Percentiles rank a stretch among this genome's conserved stretches.
Conservation (phyloP, 768 basidiomycete genomes). For the Rickenella mellea region DNA sequence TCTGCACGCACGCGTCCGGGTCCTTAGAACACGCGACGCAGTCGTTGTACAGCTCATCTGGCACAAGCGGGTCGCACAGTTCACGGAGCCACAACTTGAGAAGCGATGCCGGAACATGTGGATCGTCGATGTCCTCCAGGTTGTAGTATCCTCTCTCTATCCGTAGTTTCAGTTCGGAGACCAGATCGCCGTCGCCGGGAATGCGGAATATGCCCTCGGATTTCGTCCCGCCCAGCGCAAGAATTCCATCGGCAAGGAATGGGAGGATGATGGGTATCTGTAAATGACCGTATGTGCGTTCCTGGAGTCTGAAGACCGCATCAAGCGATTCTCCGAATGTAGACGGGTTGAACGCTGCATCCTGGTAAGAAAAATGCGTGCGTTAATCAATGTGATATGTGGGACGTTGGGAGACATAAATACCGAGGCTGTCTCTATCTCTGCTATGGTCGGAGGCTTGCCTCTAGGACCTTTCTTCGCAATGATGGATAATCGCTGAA, state of each 20-base stretch:
- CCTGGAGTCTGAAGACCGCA: constrained; percentile 74
- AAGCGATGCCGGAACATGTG: constrained; percentile 80
- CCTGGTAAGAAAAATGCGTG: constrained; percentile 29
- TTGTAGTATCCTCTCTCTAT: constrained; percentile 91
- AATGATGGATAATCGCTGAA: constrained; percentile 67
- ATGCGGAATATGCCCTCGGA: constrained; percentile 90
- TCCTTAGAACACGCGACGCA: constrained; percentile 65
- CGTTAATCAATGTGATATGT: neutral
- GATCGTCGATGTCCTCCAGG: constrained; percentile 82
- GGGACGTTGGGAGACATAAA: constrained; percentile 15
- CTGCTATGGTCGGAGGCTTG: constrained; percentile 68
- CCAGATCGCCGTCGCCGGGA: constrained; percentile 82
- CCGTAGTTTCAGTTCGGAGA: constrained; percentile 80
- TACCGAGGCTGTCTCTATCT: constrained; percentile 88
- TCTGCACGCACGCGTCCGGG: constrained; percentile 58
- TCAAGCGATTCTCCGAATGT: constrained; percentile 89
- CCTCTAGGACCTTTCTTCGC: constrained; percentile 81
- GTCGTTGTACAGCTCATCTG: constrained; percentile 86
- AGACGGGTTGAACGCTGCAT: constrained; percentile 91
- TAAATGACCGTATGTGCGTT: constrained; percentile 74
- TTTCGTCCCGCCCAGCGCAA: constrained; percentile 77
- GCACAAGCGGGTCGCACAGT: constrained; percentile 85
- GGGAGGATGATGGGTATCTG: constrained; percentile 89
- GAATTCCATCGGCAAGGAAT: constrained; percentile 86
- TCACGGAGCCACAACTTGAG: constrained; percentile 93